Evolutionary conservation across 2,329 filamentous ascomycete genomes (phyloP).

Genomic region (Penicillium sp.): DNA sequence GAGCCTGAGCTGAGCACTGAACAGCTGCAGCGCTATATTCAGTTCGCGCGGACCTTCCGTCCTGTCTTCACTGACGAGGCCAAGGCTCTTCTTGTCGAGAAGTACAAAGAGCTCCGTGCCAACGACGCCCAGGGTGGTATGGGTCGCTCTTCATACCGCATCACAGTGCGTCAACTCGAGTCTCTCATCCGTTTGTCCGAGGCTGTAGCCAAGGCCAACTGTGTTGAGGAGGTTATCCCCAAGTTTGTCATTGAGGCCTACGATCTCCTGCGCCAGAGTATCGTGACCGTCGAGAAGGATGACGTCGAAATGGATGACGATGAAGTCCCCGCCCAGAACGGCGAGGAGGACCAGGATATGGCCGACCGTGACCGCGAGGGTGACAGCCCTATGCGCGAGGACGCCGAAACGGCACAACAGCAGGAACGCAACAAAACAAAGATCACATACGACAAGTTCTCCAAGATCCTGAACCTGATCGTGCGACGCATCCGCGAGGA

Average conservation of each 20-base stretch:
- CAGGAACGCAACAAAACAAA: conserved; percentile 70
- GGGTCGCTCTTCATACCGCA: conserved; percentile 93
- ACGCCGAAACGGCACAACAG: conserved; percentile 51
- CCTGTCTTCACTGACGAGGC: conserved; percentile 90
- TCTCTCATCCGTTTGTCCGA: conserved; percentile 94
- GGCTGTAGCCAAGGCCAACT: conserved; percentile 98
- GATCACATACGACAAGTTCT: conserved; percentile 95
- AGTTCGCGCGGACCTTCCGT: conserved; percentile 92
- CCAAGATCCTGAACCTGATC: conserved; percentile 83
- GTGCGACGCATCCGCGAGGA: conserved; percentile 84
- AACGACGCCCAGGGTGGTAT: conserved; percentile 94
- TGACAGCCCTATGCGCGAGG: conserved; percentile 59
- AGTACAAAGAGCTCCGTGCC: conserved; percentile 92
- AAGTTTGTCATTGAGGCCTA: conserved; percentile 91
- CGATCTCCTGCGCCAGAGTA: conserved; percentile 87
- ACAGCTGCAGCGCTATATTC: conserved; percentile 94
- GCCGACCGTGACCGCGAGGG: conserved; percentile 53
- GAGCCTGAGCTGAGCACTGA: conserved; percentile 94
- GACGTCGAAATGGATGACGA: conserved; percentile 93
- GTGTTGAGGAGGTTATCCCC: conserved; percentile 83
- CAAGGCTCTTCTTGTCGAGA: conserved; percentile 80
- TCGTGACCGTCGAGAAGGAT: conserved; percentile 97
- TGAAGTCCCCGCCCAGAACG: conserved; percentile 52
- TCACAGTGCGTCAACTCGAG: conserved; percentile 94
- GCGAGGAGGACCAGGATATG: conserved; percentile 55